These are phyloP conservation scores for Ogataea pilisensis DNA, from an alignment of 805 yeast genomes.

Conservation along the genomic window DNA sequence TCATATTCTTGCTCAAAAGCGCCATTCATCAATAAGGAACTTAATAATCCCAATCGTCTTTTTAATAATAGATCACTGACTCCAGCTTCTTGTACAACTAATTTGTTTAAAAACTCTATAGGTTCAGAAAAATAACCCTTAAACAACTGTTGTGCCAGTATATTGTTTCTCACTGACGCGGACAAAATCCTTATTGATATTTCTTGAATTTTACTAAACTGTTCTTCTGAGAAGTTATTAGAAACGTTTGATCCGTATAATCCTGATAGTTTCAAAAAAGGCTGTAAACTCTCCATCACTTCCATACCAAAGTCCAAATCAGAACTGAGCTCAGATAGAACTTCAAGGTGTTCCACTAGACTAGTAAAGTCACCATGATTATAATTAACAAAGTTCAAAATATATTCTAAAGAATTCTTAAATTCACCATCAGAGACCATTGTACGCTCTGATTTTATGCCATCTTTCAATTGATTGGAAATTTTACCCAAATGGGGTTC, in stretches of 20 bases:
- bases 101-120: constrained; percentile 16
- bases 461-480: constrained; percentile 4
- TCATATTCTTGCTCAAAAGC: constrained; percentile 29
- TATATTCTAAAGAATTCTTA: constrained; percentile 5
- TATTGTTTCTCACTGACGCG: constrained; percentile 70
- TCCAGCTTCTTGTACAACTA: constrained; percentile 7
- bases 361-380: constrained; percentile 5
- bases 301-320: constrained; percentile 58
- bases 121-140: constrained; percentile 15
- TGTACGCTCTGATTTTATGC: constrained; percentile 1
- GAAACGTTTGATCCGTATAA: constrained; percentile 14
- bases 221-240: constrained; percentile 6
- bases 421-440: constrained; percentile 2
- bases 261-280: constrained; percentile 30
- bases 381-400: constrained; percentile 6
- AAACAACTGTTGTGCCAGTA: constrained; percentile 30
- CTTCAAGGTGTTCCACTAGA: constrained; percentile 31
- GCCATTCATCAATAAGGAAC: constrained; percentile 38
- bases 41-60: constrained; percentile 50
- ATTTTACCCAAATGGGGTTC: constrained; percentile 1
- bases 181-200: constrained; percentile 57
- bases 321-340: constrained; percentile 58
- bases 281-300: constrained; percentile 34
- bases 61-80: constrained; percentile 14
- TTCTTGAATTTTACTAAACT: constrained; percentile 38